Evolutionary conservation across 208 protist species (phyloP).

Genomic region (Leishmania mexicana): DNA sequence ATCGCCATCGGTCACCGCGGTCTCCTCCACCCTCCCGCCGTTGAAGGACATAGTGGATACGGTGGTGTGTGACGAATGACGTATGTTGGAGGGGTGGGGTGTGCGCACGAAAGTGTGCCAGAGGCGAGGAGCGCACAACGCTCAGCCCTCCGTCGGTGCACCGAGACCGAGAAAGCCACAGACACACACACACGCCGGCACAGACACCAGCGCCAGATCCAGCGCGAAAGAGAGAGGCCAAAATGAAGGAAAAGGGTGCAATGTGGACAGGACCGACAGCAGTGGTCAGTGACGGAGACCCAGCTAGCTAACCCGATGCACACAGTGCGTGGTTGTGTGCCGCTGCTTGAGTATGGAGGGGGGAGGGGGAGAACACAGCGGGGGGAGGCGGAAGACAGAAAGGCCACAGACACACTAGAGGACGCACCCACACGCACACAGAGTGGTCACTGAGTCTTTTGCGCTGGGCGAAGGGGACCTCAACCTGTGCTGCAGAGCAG

Average conservation of each 20-base stretch:
- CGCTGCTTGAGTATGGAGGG: not conserved
- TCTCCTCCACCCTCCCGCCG: not conserved
- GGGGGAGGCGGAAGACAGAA: not conserved
- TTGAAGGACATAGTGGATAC: not conserved
- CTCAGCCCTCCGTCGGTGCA: not conserved
- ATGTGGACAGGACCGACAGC: not conserved
- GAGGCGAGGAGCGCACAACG: not conserved
- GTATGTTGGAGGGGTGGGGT: not conserved
- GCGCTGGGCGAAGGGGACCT: not conserved
- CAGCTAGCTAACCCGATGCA: not conserved
- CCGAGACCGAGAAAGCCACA: not conserved
- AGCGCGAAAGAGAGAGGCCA: not conserved
- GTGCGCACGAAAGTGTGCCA: not conserved
- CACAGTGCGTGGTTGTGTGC: not conserved
- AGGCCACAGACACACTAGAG: not conserved
- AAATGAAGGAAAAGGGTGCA: not conserved
- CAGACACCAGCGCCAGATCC: not conserved
- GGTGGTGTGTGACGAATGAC: not conserved
- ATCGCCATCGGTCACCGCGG: not conserved
- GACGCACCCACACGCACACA: not conserved
- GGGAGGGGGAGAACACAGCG: not conserved
- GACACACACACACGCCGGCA: not conserved
- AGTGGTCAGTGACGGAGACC: not conserved
- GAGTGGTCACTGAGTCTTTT: not conserved
- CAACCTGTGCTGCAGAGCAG: not conserved